phyloP scores from a whole-genome alignment of 805 yeast genomes.

The Sugiyamaella qingdaonensis region DNA sequence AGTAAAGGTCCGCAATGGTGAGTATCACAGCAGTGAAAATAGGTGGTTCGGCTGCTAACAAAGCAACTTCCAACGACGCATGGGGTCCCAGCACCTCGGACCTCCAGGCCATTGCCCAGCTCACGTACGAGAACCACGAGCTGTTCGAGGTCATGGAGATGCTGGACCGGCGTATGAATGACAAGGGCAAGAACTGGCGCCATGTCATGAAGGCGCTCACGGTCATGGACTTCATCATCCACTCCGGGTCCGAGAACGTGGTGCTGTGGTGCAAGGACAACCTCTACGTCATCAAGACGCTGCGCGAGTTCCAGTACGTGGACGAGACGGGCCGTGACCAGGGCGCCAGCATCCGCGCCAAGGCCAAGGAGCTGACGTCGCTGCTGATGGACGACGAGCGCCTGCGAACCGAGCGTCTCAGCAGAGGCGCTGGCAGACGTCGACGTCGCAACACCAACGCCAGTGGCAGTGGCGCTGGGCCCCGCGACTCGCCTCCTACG shows the following conservation, averaged over 20 bases:
- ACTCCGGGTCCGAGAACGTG: constrained; percentile 82
- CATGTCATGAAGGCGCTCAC: constrained; percentile 91
- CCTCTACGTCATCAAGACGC: constrained; percentile 78
- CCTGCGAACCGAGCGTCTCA: constrained; percentile 61
- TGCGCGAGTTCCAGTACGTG: constrained; percentile 79
- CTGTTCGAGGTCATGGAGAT: constrained; percentile 90
- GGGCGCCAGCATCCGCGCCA: constrained; percentile 82
- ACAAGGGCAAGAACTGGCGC: constrained; percentile 96
- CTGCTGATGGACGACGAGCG: constrained; percentile 78
- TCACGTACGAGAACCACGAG: constrained; percentile 67
- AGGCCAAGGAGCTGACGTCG: constrained; percentile 84
- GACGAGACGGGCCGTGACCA: constrained; percentile 80
- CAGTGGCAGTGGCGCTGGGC: constrained; percentile 20
- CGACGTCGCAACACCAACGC: constrained; percentile 16
- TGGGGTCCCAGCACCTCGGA: constrained; percentile 76
- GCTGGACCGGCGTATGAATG: constrained; percentile 86
- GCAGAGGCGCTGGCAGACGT: constrained; percentile 27
- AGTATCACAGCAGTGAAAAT: too few species aligned
- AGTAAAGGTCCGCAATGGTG: constrained; percentile 69
- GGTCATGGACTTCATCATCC: constrained; percentile 80
- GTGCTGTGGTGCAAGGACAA: constrained; percentile 91
- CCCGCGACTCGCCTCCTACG: background rate
- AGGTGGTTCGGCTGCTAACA: too few species aligned
- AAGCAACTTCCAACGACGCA: constrained; percentile 82
- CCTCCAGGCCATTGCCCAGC: constrained; percentile 77